A percentile compares a stretch with the other conserved stretches of the same genome.
Conservation (phyloP, 805 yeast genomes). For the Metschnikowia lochheadii region DNA sequence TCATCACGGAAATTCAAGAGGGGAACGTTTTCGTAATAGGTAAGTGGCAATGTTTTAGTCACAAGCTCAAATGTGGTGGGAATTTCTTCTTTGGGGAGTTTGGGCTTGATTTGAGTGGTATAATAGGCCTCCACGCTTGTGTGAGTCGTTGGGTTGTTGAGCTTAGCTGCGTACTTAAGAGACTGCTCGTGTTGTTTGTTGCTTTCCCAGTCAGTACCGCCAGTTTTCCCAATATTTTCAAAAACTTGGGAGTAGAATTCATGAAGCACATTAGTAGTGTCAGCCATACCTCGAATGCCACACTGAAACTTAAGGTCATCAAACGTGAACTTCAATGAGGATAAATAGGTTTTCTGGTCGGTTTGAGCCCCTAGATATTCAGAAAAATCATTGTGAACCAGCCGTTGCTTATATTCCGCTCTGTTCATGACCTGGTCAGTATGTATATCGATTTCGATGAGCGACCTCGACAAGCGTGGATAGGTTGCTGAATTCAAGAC, state of each 20-base stretch:
- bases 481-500: slow-evolving; percentile 27
- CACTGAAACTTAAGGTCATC: slow-evolving; percentile 56
- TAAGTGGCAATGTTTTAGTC: slow-evolving; percentile 19
- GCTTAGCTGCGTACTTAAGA: slow-evolving; percentile 25
- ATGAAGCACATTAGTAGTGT: slow-evolving; percentile 14
- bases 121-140: slow-evolving; percentile 8
- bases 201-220: slow-evolving; percentile 15
- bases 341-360: slow-evolving; percentile 28
- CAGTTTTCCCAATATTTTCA: slow-evolving; percentile 12
- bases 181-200: slow-evolving; percentile 19
- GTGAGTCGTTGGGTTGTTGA: slow-evolving; percentile 16
- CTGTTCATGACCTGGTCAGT: slow-evolving; percentile 63
- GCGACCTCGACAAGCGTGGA: slow-evolving; percentile 56
- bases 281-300: slow-evolving; percentile 26
- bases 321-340: slow-evolving; percentile 53
- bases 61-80: slow-evolving; percentile 30
- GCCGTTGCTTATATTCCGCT: slow-evolving; percentile 35
- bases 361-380: slow-evolving; percentile 24
- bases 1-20: slow-evolving; percentile 20
- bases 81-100: slow-evolving; percentile 8
- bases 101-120: slow-evolving; percentile 3
- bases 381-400: slow-evolving; percentile 48
- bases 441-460: slow-evolving; percentile 67
- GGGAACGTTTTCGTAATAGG: slow-evolving; percentile 13
- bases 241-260: slow-evolving; percentile 18